Conservation (phyloP, 768 basidiomycete genomes). For the Strobilomyces dryophilus region DNA sequence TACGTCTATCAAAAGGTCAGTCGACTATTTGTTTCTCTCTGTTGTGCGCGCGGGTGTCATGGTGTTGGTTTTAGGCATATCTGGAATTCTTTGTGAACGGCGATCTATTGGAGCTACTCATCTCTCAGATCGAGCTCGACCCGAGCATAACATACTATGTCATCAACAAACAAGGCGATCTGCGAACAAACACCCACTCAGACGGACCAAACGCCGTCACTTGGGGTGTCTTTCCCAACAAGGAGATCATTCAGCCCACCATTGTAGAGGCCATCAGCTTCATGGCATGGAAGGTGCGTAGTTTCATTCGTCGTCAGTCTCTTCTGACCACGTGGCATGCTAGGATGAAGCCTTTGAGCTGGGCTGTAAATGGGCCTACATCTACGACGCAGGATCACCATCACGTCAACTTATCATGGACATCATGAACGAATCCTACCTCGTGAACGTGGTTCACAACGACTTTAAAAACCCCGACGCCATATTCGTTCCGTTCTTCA, state of each 20-base stretch:
- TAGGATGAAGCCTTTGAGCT: slow-evolving; percentile 95
- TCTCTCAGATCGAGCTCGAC: slow-evolving; percentile 82
- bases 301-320: not conserved
- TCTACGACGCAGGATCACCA: slow-evolving; percentile 75
- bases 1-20: slow-evolving; percentile 93
- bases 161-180: slow-evolving; percentile 92
- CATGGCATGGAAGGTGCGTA: slow-evolving; percentile 92
- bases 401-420: slow-evolving; percentile 72
- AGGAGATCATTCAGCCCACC: slow-evolving; percentile 94
- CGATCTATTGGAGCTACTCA: slow-evolving; percentile 62
- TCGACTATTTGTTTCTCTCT: not conserved
- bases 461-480: slow-evolving; percentile 82
- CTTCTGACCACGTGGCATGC: not conserved
- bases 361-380: slow-evolving; percentile 83
- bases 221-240: slow-evolving; percentile 97
- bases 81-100: slow-evolving; percentile 92
- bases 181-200: slow-evolving; percentile 90
- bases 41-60: not conserved
- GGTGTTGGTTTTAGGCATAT: slow-evolving; percentile 63
- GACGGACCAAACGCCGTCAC: slow-evolving; percentile 99
- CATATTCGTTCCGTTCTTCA: slow-evolving; percentile 85
- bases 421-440: slow-evolving; percentile 76
- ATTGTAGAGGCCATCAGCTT: slow-evolving; percentile 97
- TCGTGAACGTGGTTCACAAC: slow-evolving; percentile 96
- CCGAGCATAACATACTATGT: slow-evolving; percentile 93